Base-by-base conservation (phyloP, 1,139 yeast species). In the Yamadazyma buinensis region DNA sequence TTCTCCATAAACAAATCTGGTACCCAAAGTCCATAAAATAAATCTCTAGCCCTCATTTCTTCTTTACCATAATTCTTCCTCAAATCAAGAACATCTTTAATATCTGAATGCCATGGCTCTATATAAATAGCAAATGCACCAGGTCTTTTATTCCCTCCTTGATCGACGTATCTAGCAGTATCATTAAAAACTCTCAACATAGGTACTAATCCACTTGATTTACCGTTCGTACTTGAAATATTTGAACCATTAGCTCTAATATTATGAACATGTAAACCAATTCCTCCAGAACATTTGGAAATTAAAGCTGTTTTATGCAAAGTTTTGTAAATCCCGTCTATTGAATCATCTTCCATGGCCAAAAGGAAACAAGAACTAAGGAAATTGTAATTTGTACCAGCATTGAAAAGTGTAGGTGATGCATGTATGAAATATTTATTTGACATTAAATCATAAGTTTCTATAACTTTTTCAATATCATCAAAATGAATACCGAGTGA, bases 71-170 rank as follows among this genome's bases (percentile, higher is more conserved):
- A 78, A 47, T 75, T 75, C 54, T 74, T 74, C 39, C 75, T 59
- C 44, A 75, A 54, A 33, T 74, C 75, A 26, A 76, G 50, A 41
- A 75, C 66, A 26, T 72, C 76, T 49, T 73, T 70, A 26, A 76
- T 57, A 48, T 76, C 81, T 3, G 71, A 61, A 54, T 76, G 82
- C 82, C 82, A 76, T 30, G 82, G 81, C 46, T 76, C 82, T 34
- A 75, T 43, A 56, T 75, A 76, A 21, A 75, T 59, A n/a, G 80
- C 78, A 52, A 76, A 73, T 7, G 82, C 82, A 28, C 82, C 81
- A 0, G 82, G 82, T 44, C 82, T 54, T 53, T 75, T 75, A 46
- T 75, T 75, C 21, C 81, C 81, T 23, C 82, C 82, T 50, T 76
- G 82, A 44, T 76, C 81, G 19, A 76, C 82, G 46, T 75, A 75